phyloP scores from a whole-genome alignment of 116 monocot species.

The Cymodocea nodosa region DNA sequence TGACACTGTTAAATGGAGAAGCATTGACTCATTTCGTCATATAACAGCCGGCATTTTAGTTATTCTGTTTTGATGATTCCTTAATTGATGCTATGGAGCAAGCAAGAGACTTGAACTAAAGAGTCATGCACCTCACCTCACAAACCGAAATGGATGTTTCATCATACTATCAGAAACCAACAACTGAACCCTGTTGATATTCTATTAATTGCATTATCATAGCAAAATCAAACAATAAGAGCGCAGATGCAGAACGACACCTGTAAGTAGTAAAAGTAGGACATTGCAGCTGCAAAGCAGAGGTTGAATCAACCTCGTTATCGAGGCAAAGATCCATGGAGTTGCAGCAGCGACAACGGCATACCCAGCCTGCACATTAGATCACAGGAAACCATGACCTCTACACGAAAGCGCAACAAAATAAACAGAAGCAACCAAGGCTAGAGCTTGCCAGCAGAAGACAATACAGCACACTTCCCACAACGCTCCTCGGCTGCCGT shows the following conservation, averaged over 20 bases:
- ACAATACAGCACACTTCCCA: slow-evolving; percentile 74
- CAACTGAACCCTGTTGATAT: too few species aligned
- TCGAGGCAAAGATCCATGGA: slow-evolving; percentile 76
- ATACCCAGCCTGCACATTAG: slow-evolving; percentile 50
- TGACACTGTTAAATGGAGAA: too few species aligned
- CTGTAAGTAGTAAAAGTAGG: slow-evolving; percentile 38
- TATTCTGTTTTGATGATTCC: not conserved
- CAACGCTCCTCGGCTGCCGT: slow-evolving; percentile 51
- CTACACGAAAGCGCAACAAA: too few species aligned
- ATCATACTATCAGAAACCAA: too few species aligned
- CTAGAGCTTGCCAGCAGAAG: slow-evolving; percentile 61
- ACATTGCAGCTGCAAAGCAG: slow-evolving; percentile 87
- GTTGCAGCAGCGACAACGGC: slow-evolving; percentile 69
- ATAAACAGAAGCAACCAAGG: too few species aligned
- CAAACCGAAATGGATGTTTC: too few species aligned
- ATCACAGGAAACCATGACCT: not conserved
- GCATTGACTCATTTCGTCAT: not conserved
- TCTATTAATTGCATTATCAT: not conserved
- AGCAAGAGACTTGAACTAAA: too few species aligned
- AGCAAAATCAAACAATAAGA: not conserved
- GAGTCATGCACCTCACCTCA: too few species aligned
- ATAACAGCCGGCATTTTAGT: not conserved
- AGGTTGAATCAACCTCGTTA: slow-evolving; percentile 47
- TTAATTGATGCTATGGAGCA: not conserved
- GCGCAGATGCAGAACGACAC: not conserved